Evolutionary conservation across 805 yeast species (phyloP).

Genomic region (Starmera pachycereana): DNA sequence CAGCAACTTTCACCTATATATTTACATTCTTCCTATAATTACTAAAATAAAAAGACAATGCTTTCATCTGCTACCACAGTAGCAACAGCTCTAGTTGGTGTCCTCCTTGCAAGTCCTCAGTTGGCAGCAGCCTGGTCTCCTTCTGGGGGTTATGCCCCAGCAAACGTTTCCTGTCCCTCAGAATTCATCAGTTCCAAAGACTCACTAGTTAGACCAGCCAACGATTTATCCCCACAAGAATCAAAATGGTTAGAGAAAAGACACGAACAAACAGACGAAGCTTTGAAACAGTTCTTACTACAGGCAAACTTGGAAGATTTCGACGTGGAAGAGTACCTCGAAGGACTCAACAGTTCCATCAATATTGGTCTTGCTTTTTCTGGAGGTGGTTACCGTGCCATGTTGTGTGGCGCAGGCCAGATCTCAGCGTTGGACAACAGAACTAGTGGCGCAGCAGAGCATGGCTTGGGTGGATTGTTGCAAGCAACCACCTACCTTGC

Average conservation of each 20-base stretch:
- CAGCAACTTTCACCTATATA: too few species aligned
- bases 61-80: background rate
- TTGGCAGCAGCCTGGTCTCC: slow-evolving; percentile 37
- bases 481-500: slow-evolving; percentile 61
- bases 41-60: too few species aligned
- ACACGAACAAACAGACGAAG: slow-evolving; percentile 18
- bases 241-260: slow-evolving; percentile 39
- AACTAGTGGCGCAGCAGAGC: slow-evolving; percentile 41
- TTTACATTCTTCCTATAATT: too few species aligned
- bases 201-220: slow-evolving; percentile 37
- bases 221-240: slow-evolving; percentile 35
- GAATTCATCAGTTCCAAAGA: background rate
- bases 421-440: slow-evolving; percentile 68
- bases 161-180: slow-evolving; percentile 42
- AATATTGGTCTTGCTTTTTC: slow-evolving; percentile 53
- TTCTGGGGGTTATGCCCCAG: slow-evolving; percentile 53
- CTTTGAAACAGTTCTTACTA: slow-evolving; percentile 28
- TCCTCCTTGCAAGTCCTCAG: too few species aligned
- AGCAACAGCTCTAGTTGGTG: background rate
- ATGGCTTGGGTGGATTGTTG: slow-evolving; percentile 61
- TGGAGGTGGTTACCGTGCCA: slow-evolving; percentile 89
- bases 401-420: slow-evolving; percentile 79
- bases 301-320: slow-evolving; percentile 32
- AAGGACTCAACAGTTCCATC: slow-evolving; percentile 25
- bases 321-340: slow-evolving; percentile 30